Evolutionary conservation across 1,284 basidiomycete genomes (phyloP), one percentile per base, ranked within the genome.

Genomic region (Irpex sp.): DNA sequence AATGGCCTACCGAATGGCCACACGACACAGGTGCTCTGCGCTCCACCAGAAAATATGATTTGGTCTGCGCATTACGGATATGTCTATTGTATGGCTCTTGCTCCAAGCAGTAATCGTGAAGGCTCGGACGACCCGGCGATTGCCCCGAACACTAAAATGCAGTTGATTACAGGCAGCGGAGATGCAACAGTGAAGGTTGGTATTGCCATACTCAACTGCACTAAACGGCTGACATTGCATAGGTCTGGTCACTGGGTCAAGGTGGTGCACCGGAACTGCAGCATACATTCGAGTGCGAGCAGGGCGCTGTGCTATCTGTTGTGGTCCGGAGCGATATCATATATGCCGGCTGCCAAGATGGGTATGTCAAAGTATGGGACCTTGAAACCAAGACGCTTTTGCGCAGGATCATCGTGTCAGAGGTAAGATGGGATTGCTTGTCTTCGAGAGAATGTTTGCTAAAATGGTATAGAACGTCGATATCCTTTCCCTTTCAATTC

Each of bases 1-100:
- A 63, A 68, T 18, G 64, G 70, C n/a, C 14, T 51, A 18, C 48
- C 4, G n/a, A 67, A 71, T 14, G 76, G 76, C 52, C 71, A 73
- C 45, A 69, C 73, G 12, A 58, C 67, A 7, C 68, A 69, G 5
- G 66, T 73, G 14, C 70, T 90, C 18, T 78, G 82, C 60, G 85
- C 95, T 28, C 82, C 86, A 4, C 77, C 83, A 10, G 78, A 78
- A 58, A 90, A 91, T 66, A 87, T 93, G 18, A 79, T 94, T 37
- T 87, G 91, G 66, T 91, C 91, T 2, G 96, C 95, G 1, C 96
- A 98, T 73, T 94, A 87, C 73, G 96, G 96, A 9, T 98, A 98
- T 71, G 83, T 98, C 14, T 98, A 98, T 71, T 93, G 91, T 66
- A 87, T 98, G 80, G 77, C 84, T 0, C 75, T 89, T 39, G 71